Evolutionary conservation across 352 stramenopile species (phyloP).

Genomic region (Elongisporangium undulatum): DNA sequence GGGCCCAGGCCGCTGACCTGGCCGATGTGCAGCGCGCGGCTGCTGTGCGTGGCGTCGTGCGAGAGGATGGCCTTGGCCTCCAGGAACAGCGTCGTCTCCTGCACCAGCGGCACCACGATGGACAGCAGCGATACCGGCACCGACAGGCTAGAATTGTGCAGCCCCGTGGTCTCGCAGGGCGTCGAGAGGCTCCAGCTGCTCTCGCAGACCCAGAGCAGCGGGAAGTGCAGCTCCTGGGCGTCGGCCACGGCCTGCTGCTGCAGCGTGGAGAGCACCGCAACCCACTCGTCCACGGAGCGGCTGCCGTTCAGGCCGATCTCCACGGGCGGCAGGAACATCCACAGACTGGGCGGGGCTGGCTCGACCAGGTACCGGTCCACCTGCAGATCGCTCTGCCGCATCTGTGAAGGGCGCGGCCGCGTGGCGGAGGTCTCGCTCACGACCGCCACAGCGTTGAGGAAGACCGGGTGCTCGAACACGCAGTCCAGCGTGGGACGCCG

Average conservation of each 20-base stretch:
- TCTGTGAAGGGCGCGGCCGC: background rate
- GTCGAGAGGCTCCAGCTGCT: conserved; percentile 20
- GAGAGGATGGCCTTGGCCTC: conserved; percentile 45
- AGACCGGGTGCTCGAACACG: conserved; percentile 34
- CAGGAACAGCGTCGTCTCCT: conserved; percentile 61
- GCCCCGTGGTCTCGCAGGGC: conserved; percentile 11
- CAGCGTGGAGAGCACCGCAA: conserved; percentile 27
- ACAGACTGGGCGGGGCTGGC: conserved; percentile 44
- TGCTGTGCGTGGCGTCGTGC: conserved; percentile 4
- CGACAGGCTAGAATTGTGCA: conserved; percentile 17
- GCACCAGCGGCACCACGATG: conserved; percentile 52
- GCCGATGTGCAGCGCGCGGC: conserved; percentile 14
- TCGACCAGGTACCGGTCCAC: conserved; percentile 12
- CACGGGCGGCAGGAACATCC: conserved; percentile 50
- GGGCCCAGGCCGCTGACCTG: conserved; percentile 35
- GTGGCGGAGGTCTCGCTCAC: conserved; percentile 6
- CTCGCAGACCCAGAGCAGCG: conserved; percentile 62
- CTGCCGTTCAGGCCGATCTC: conserved; percentile 30
- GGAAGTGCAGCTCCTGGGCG: conserved; percentile 36
- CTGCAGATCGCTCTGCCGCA: background rate
- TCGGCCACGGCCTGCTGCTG: conserved; percentile 18
- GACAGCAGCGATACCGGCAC: conserved; percentile 46
- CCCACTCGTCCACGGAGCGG: conserved; percentile 43
- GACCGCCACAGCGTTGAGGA: conserved; percentile 20
- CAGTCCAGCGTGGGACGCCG: conserved; percentile 31